These are phyloP conservation scores for Lachancea meyersii DNA, from an alignment of 805 yeast species.

Conservation along the genomic window DNA sequence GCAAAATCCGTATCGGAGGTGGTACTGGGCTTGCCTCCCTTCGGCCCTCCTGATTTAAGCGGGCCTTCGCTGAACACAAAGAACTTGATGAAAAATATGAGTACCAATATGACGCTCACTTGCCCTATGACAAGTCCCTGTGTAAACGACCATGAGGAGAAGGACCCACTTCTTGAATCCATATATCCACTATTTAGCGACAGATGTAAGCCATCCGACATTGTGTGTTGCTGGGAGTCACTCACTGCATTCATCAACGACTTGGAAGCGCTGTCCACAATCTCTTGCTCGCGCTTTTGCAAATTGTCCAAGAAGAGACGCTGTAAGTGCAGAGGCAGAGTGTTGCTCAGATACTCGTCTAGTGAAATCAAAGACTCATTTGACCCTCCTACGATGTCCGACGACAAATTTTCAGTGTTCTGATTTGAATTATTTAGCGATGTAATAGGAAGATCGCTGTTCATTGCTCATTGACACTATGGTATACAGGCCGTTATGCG, in stretches of 20 bases:
- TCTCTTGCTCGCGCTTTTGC: constrained; percentile 14
- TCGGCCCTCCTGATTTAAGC: constrained; percentile 28
- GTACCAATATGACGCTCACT: constrained; percentile 56
- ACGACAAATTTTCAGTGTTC: neutral
- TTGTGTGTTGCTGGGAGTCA: constrained; percentile 5
- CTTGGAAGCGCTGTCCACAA: constrained; percentile 10
- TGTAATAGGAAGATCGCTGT: neutral
- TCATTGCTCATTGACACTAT: constrained; percentile 1
- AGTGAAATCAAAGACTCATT: constrained; percentile 29
- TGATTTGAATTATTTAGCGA: neutral
- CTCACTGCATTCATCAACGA: constrained; percentile 7
- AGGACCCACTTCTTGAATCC: constrained; percentile 7
- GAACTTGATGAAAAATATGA: constrained; percentile 62
- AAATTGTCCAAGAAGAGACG: constrained; percentile 24
- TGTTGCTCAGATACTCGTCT: constrained; percentile 34
- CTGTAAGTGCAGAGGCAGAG: constrained; percentile 33
- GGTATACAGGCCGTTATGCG: neutral
- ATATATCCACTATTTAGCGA: neutral
- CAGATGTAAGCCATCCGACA: neutral
- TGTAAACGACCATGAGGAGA: constrained; percentile 57
- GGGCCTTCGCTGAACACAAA: constrained; percentile 65
- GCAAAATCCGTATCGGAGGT: constrained; percentile 12
- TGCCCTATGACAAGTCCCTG: constrained; percentile 74
- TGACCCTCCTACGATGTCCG: neutral
- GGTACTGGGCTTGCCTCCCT: constrained; percentile 30